Conservation (phyloP, 345 rosid genomes). For the Sisymbrium altissimum region DNA sequence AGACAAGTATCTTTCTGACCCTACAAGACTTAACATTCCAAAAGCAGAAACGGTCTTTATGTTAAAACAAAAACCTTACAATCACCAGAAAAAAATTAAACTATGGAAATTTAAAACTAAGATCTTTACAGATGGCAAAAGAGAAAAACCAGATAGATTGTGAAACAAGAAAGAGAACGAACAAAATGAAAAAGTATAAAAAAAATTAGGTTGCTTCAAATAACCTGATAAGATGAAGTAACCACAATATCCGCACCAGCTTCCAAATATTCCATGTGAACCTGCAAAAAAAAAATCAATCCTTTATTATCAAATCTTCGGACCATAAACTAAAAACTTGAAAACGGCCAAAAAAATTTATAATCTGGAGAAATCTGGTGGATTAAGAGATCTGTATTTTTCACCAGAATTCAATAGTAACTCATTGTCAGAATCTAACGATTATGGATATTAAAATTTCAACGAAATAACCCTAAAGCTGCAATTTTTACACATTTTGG, state of each 20-base stretch:
- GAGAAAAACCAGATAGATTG: neutral
- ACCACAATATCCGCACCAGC: constrained; percentile 92
- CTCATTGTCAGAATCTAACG: neutral
- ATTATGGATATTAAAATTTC: neutral
- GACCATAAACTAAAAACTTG: neutral
- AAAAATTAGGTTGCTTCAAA: neutral
- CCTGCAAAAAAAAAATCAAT: constrained; percentile 39
- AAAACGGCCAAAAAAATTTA: too few species aligned
- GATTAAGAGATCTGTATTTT: neutral
- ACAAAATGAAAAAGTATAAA: neutral
- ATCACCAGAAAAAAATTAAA: neutral
- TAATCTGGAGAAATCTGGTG: too few species aligned
- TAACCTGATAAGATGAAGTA: constrained; percentile 91
- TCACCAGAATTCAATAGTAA: neutral
- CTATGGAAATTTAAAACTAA: neutral
- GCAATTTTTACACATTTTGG: neutral
- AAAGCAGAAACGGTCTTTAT: neutral
- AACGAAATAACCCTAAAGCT: neutral
- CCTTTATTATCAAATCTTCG: neutral
- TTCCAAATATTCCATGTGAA: constrained; percentile 82
- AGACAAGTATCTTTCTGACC: neutral
- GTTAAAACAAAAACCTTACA: neutral
- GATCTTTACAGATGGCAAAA: neutral
- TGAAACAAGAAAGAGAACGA: constrained; percentile 3
- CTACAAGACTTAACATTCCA: neutral